Percentiles rank a stretch among this genome's conserved stretches.
Evolutionary conservation across 75 land plant species (phyloP).

Genomic region (Pinus taeda): DNA sequence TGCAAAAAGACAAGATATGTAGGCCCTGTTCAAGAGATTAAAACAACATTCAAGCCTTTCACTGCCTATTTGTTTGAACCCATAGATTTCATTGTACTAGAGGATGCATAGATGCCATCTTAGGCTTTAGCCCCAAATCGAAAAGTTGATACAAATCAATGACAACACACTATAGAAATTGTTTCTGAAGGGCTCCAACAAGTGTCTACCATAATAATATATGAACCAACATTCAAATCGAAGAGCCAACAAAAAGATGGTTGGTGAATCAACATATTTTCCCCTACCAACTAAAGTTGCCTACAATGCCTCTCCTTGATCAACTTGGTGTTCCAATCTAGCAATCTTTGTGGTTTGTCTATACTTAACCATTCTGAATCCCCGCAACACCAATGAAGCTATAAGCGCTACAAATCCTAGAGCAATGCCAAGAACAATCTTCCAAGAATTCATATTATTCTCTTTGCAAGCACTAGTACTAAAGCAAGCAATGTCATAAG

Average conservation of each 20-base stretch:
- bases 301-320: slow-evolving; percentile 61
- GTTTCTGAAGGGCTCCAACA: slow-evolving; percentile 1
- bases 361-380: slow-evolving; percentile 9
- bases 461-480: background rate
- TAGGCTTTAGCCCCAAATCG: too few relatives aligned
- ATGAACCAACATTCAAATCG: too few relatives aligned
- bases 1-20: background rate
- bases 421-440: slow-evolving; percentile 37
- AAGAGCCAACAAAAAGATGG: background rate
- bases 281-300: slow-evolving; percentile 38
- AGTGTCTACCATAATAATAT: background rate
- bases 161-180: background rate
- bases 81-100: background rate
- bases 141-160: background rate
- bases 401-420: slow-evolving; percentile 36
- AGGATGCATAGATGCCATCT: background rate
- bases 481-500: background rate
- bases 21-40: background rate
- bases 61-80: background rate
- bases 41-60: background rate
- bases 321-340: slow-evolving; percentile 54
- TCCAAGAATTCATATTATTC: slow-evolving; percentile 20
- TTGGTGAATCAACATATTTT: background rate
- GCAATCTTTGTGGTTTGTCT: slow-evolving; percentile 21
- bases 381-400: slow-evolving; percentile 27